Conservation (phyloP, 1,284 basidiomycete species). For the Cryptococcus neoformans region DNA sequence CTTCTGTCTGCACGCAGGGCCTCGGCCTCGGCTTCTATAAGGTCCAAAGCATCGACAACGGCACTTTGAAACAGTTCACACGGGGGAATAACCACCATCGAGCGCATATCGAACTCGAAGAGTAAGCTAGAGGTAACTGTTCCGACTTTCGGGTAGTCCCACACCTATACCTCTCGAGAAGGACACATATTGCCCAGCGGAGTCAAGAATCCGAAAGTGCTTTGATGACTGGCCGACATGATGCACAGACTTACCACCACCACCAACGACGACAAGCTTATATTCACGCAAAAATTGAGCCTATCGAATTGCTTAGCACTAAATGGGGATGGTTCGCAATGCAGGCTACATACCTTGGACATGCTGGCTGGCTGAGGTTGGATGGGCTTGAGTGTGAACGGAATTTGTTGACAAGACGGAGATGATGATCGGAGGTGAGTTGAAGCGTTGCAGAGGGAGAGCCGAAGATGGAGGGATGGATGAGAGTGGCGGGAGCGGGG, state of each 20-base stretch:
- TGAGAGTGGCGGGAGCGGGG: no score
- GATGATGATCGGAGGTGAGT: no score
- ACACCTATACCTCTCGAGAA: neutral
- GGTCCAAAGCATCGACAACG: neutral
- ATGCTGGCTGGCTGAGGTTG: neutral
- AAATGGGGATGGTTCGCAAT: neutral
- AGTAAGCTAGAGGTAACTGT: no score
- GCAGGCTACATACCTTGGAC: slow-evolving; percentile 8
- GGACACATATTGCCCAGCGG: neutral
- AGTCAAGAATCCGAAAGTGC: neutral
- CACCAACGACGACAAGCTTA: slow-evolving; percentile 96
- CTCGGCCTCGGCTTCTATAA: neutral
- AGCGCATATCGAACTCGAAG: neutral
- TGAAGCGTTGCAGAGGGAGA: no score
- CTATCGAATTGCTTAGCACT: slow-evolving; percentile 47
- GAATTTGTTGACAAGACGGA: neutral
- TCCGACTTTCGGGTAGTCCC: neutral
- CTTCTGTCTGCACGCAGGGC: neutral
- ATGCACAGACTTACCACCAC: slow-evolving; percentile 69
- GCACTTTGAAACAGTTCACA: neutral
- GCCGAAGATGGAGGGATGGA: no score
- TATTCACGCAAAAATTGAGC: slow-evolving; percentile 92
- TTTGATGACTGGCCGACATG: neutral
- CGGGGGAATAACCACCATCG: neutral
- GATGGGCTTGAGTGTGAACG: neutral